Base-by-base conservation (phyloP, 768 basidiomycete genomes). In the Leccinum variicolor region DNA sequence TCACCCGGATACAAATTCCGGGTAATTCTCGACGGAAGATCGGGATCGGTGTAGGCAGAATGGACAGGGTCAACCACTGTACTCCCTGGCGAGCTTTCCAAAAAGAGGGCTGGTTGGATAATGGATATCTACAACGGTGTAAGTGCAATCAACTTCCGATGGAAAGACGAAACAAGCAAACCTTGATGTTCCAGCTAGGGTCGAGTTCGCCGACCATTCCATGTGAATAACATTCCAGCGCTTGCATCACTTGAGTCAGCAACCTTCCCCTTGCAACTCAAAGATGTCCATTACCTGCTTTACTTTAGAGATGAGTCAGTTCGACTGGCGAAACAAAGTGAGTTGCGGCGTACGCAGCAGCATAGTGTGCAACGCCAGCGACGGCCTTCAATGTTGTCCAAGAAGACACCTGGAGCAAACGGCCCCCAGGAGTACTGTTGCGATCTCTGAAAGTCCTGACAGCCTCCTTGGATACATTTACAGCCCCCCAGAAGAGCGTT, bases 121-220 rank as follows among this genome's bases (percentile, higher is more conserved):
- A 69, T 28, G 34, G 64, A 67, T 52, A 69, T 64, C 68, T 69
- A 23, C 48, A 29, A 41, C 11, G 15, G 10, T 21, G 41, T 61
- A 4, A 31, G 29, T 26, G 47, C 11, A 25, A 36, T 25, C 19
- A 13, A 43, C 28, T 28, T 45, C 15, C 25, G 13, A 21, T 14
- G 41, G 17, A 14, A 15, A n/a, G 28, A 15, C 7, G 26, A 15
- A 45, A 43, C 70, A 17, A 50, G 77, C 79, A n/a, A 52, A 77
- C 79, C 65, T 75, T 79, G 63, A 81, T 79, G 52, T 80, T 77
- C 79, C 79, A 81, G 21, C 29, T 66, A 11, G 80, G 79, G 47
- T 79, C 77, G 3, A 80, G 55, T 56, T 81, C 80, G 43, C 66
- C 62, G 4, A 64, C 65, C 26, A 80, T 59, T 2, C 76, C 63